These are phyloP conservation scores for Xylogone sp. DNA, from an alignment of 2,329 filamentous ascomycete species.

Conservation along the genomic window DNA sequence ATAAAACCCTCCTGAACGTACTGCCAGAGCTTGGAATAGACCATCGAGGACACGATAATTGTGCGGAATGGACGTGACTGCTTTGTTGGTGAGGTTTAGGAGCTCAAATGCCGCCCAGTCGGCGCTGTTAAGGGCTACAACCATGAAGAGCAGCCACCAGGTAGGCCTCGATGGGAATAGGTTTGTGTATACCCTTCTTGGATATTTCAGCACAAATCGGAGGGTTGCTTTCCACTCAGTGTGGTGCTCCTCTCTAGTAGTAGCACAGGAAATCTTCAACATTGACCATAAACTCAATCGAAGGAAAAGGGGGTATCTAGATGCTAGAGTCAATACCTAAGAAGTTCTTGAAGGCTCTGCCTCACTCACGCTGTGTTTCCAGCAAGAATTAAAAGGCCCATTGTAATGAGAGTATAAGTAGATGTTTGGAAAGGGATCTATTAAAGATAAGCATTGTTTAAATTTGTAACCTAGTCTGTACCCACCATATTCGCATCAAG, in stretches of 20 bases:
- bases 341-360: not conserved
- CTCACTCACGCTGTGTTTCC: slow-evolving; percentile 54
- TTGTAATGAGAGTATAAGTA: slow-evolving; percentile 36
- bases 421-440: slow-evolving; percentile 37
- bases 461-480: not conserved
- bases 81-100: slow-evolving; percentile 58
- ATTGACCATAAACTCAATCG: slow-evolving; percentile 55
- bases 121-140: slow-evolving; percentile 55
- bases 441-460: not conserved
- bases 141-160: slow-evolving; percentile 61
- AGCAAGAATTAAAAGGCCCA: slow-evolving; percentile 57
- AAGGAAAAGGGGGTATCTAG: slow-evolving; percentile 55
- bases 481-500: slow-evolving; percentile 60
- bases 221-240: slow-evolving; percentile 45
- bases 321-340: not conserved
- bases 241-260: slow-evolving; percentile 29
- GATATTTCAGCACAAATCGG: slow-evolving; percentile 51
- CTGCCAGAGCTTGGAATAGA: slow-evolving; percentile 61
- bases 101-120: slow-evolving; percentile 66
- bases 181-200: slow-evolving; percentile 56
- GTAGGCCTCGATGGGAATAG: slow-evolving; percentile 62
- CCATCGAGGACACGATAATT: slow-evolving; percentile 58
- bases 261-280: slow-evolving; percentile 35
- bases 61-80: slow-evolving; percentile 46
- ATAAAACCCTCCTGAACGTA: slow-evolving; percentile 64